Base-by-base conservation (phyloP, 1,139 yeast species). In the Scheffersomyces cryptocercus region DNA sequence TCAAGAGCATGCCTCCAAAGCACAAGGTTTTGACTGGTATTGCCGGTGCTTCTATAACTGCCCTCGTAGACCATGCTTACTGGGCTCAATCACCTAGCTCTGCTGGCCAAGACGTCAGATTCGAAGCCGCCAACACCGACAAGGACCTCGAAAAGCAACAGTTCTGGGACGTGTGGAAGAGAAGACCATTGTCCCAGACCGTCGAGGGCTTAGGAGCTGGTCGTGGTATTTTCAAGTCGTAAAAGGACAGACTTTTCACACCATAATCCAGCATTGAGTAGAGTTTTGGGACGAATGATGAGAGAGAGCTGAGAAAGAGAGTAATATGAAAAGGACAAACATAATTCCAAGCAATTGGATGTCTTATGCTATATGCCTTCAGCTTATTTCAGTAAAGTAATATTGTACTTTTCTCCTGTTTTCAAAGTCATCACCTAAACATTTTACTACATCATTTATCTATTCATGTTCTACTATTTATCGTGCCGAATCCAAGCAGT, bases 161-260 rank as follows among this genome's bases (percentile, higher is more conserved):
- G 32, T 86, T 86, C 70, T 88, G 91, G 90, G 95, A 87, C 53
- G 84, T 84, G 37, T 82, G 84, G 67, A 81, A 83, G 70, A 83
- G 96, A 74, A 81, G 88, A 62, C 96, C 96, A 24, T 69, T 88
- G 55, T 82, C 90, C 30, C 91, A 87, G 67, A 87, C 95, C 14
- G 78, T 85, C 33, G 86, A 82, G 51, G 85, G 83, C 58, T 75
- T 88, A 56, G 96, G 96, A 47, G 81, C 70, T 52, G 84, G 84
- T 43, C 73, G 84, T 62, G 84, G 84, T 53, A 75, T 79, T 36
- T 54, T 59, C 52, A 59, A 58, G 58, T 57, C 59, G 42, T 58
- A 50, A 41, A 20, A 24, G 8, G 26, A 20, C 26, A 16, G 20
- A 16, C 8, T 20, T 20, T 20, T 20, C 26, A 20, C 26, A 20